Conservation (phyloP, 768 basidiomycete species). For the Kockovaella imperatae region DNA sequence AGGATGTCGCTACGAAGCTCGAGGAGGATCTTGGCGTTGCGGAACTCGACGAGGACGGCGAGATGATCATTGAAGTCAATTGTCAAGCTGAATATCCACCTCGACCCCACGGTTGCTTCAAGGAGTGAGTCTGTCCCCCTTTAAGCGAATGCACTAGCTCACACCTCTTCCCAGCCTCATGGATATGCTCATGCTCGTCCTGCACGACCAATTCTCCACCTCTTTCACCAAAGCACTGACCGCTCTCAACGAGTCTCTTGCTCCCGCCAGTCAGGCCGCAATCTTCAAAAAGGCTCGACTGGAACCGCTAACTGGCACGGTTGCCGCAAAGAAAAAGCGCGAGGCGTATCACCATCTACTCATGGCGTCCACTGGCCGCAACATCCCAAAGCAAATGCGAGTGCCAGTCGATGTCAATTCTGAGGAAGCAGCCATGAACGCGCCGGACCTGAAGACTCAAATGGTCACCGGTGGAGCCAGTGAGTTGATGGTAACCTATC, state of each 20-base stretch:
- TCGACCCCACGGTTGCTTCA: constrained; percentile 61
- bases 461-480: no score
- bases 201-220: constrained; percentile 50
- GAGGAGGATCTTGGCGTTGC: constrained; percentile 7
- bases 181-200: constrained; percentile 59
- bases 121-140: constrained; percentile 48
- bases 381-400: no score
- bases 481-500: no score
- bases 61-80: constrained; percentile 14
- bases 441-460: background rate
- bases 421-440: background rate
- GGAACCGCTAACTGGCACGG: constrained; percentile 6
- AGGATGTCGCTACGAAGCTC: constrained; percentile 2
- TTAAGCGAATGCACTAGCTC: background rate
- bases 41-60: constrained; percentile 14
- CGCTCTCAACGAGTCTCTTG: constrained; percentile 17
- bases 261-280: constrained; percentile 7
- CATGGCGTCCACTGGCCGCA: no score
- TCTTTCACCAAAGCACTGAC: background rate
- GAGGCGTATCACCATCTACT: no score
- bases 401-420: no score
- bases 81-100: constrained; percentile 17
- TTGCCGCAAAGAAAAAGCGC: no score
- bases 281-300: constrained; percentile 6
- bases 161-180: constrained; percentile 52